Evolutionary conservation across 192 early-diverging fungal species (phyloP), one percentile per base, ranked within the genome.

Genomic region (Thoreauomyces humboldtii): DNA sequence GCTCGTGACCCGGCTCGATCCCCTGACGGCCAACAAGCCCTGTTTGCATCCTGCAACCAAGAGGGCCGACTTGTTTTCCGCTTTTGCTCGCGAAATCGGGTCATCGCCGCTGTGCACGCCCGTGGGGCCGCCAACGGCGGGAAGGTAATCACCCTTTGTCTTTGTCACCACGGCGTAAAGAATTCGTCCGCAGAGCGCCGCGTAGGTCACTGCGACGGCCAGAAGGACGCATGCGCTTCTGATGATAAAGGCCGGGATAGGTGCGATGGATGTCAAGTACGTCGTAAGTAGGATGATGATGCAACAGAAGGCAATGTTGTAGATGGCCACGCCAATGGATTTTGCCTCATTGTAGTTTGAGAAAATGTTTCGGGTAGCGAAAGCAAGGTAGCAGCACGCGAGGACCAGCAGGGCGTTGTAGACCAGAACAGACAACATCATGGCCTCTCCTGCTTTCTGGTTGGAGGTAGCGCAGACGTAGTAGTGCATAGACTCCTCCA

Each of bases 301-400:
- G 6, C 47, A 22, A 25, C 61, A 63, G 48, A 63, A 63, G 4
- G 52, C 19, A 29, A 63, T 52, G 33, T 72, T 72, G 71, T 72
- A 72, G 17, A 72, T 60, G 2, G 71, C 43, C 1, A 72, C 55
- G 33, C 54, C 62, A 67, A 72, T 72, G 19, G 59, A 34, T 55
- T 63, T 72, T 2, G 71, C 63, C 43, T 72, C 64, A 48, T 63
- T 72, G 71, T 61, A 72, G 0, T 31, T 43, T 3, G 71, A 72
- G 45, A 47, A 46, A 21, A 72, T 60, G 50, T 72, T 72, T 48
- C 71, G 60, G 41, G 62, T 72, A 19, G 25, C 27, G 45, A 53
- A 59, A 25, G 71, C 71, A 9, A 66, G 35, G 15, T 37, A 72
- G 22, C 57, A 43, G 54, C 63, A 64, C 14, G 36, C 21, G 19